Evolutionary conservation across 441 rosid species (phyloP), one percentile per base, ranked within the genome.

Genomic region (Biscutella laevigata): DNA sequence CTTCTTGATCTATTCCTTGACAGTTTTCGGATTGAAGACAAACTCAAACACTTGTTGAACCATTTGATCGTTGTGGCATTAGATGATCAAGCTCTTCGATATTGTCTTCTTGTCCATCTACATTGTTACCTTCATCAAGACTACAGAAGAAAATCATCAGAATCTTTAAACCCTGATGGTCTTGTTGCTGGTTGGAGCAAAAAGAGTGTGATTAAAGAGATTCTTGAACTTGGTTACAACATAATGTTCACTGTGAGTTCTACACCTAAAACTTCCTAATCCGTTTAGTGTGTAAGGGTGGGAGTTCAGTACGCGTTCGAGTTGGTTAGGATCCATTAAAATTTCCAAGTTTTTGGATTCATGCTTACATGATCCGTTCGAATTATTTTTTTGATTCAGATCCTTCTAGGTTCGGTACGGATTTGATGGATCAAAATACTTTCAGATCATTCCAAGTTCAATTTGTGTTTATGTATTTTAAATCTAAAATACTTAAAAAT

Each of bases 1-100:
- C 14, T 71, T 37, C 62, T 80, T 25, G 75, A 82, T 47, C 56
- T 69, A 7, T 74, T 77, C 66, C 69, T 82, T 5, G 68, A 70
- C 57, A 75, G 83, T 59, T 66, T 73, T 52, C 30, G 66, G 8
- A 64, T 64, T 11, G 78, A 81, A 1, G 26, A 66, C 12, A 59
- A 57, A 9, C 71, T 75, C 0, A 39, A 62, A 52, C 36, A 1
- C 45, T 52, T 76, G 33, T 58, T 80, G 64, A 74, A 74, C 38
- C 79, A 76, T 61, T 48, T 79, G 59, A 53, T 79, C 17, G 69
- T 78, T 47, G 53, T 71, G 16, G 69, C 68, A 33, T 24, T 70
- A 47, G 83, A 70, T 52, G 51, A 28, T 20, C 59, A 58, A 41
- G 70, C 78, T 36, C 55, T 76, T 25, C 40, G 16, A 10, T 57